phyloP scores from a whole-genome alignment of 176 grass and related monocot genomes.

The Zea luxurians region DNA sequence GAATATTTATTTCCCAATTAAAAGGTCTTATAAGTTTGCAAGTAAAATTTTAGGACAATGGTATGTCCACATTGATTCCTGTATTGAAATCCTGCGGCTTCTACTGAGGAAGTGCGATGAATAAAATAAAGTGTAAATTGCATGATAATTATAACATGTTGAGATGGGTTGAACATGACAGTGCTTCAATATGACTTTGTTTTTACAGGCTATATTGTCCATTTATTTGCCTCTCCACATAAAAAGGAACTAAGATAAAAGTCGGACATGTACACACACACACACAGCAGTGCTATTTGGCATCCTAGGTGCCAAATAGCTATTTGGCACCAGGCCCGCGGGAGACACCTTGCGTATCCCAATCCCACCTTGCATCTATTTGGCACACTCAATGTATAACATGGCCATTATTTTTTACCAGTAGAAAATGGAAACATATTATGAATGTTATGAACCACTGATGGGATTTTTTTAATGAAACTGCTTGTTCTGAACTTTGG shows the following conservation, averaged over 20 bases:
- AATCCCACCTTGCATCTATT: not conserved
- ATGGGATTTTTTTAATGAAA: slow-evolving; percentile 24
- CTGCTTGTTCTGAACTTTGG: slow-evolving; percentile 45
- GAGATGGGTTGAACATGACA: not conserved
- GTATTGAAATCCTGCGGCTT: slow-evolving; percentile 7
- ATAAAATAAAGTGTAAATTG: slow-evolving; percentile 12
- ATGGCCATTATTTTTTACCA: slow-evolving; percentile 7
- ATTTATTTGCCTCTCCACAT: not conserved
- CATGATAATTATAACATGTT: not conserved
- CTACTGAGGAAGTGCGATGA: slow-evolving; percentile 1
- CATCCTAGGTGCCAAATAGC: no score
- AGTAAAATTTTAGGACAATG: not conserved
- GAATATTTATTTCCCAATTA: slow-evolving; percentile 28
- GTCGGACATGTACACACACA: not conserved
- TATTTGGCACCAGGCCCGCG: no score
- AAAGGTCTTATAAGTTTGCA: slow-evolving; percentile 13
- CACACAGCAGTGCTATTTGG: no score
- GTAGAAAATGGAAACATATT: slow-evolving; percentile 4
- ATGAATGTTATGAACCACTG: slow-evolving; percentile 10
- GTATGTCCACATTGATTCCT: not conserved
- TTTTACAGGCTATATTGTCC: not conserved
- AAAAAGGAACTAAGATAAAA: slow-evolving; percentile 5
- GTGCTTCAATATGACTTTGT: not conserved
- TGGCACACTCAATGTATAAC: not conserved
- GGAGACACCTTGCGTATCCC: not conserved